Conservation (phyloP, 148 eudicot genomes). For the Pouteria glomerata region DNA sequence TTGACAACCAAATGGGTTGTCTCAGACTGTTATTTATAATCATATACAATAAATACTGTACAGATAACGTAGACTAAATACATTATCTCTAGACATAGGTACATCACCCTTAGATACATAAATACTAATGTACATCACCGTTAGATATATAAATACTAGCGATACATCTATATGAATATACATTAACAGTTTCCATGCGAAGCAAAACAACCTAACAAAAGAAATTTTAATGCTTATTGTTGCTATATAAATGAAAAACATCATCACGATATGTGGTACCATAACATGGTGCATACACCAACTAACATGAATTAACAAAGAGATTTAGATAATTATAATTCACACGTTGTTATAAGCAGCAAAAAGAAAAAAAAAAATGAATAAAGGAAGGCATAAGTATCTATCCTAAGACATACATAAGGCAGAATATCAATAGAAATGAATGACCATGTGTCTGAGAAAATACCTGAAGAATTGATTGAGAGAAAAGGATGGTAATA, state of each 20-base stretch:
- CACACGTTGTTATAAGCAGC: neutral
- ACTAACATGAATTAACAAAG: neutral
- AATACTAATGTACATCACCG: too few species aligned
- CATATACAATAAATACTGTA: too few species aligned
- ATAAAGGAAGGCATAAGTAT: conserved; percentile 4
- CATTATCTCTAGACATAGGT: too few species aligned
- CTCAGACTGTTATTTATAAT: too few species aligned
- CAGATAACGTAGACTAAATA: too few species aligned
- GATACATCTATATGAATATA: too few species aligned
- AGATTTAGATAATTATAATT: neutral
- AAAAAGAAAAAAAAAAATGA: neutral
- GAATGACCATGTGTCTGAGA: neutral
- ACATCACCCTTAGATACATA: too few species aligned
- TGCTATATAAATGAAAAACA: neutral
- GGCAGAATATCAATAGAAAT: neutral
- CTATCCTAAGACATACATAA: neutral
- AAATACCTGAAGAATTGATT: conserved; percentile 76
- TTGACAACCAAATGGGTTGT: too few species aligned
- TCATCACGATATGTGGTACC: neutral
- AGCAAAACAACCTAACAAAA: too few species aligned
- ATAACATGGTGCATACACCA: neutral
- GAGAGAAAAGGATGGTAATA: conserved; percentile 67
- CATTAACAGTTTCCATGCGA: too few species aligned
- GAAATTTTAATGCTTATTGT: too few species aligned
- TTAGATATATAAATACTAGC: too few species aligned